phyloP scores from a whole-genome alignment of 768 basidiomycete genomes.

The Boletus fagicola region DNA sequence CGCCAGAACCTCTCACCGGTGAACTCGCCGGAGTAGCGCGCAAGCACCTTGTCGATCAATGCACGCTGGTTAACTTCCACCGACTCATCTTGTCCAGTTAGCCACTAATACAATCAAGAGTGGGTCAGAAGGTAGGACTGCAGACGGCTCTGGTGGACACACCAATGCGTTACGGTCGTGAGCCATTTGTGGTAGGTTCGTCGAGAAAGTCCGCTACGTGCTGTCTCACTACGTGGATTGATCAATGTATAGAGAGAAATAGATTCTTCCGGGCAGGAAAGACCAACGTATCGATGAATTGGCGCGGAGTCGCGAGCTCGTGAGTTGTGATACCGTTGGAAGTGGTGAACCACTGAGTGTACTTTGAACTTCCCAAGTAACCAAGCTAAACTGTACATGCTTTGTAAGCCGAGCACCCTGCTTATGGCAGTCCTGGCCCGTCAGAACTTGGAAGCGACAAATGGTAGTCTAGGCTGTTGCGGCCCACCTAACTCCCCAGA shows the following conservation, averaged over 20 bases:
- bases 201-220: background rate
- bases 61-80: conserved; percentile 94
- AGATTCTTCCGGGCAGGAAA: background rate
- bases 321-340: background rate
- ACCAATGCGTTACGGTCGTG: conserved; percentile 33
- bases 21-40: conserved; percentile 93
- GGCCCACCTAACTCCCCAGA: too few relatives aligned
- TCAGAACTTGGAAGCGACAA: too few relatives aligned
- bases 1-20: conserved; percentile 47
- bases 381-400: too few relatives aligned
- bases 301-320: background rate
- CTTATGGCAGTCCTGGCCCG: too few relatives aligned
- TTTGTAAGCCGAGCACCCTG: background rate
- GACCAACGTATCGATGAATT: background rate
- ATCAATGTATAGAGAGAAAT: background rate
- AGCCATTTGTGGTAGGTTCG: conserved; percentile 18
- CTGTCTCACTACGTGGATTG: too few relatives aligned
- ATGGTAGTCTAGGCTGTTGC: too few relatives aligned
- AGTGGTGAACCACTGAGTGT: too few relatives aligned
- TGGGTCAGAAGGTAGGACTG: background rate
- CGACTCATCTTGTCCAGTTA: conserved; percentile 68
- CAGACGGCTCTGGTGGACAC: background rate
- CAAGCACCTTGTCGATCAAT: conserved; percentile 95
- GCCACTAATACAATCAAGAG: conserved; percentile 38
- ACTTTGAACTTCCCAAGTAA: too few relatives aligned